Evolutionary conservation across 2,329 filamentous ascomycete genomes (phyloP), one percentile per base, ranked within the genome.

Genomic region (Didymella keratinophila): DNA sequence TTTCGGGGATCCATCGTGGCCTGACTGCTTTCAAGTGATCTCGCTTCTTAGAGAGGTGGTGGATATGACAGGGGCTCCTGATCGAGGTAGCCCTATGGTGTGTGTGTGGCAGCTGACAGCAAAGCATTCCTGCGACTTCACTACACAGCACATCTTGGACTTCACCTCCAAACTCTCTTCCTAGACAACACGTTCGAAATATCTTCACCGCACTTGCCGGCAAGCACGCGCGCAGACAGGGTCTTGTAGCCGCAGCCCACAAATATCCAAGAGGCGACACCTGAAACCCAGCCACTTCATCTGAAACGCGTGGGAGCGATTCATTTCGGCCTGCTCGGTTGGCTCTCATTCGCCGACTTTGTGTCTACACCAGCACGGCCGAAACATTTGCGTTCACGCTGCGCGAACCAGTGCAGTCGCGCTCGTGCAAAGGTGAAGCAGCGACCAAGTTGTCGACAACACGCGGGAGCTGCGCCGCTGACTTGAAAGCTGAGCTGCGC

Each of bases 301-400:
- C 69, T 76, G 74, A 76, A 75, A 76, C 74, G 56, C 66, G 56
- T 52, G 49, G 62, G 53, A 64, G 62, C 65, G 63, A 58, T 64
- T 74, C 70, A 73, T 70, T 64, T 74, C 65, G 62, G 61, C 43
- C 23, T 23, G 51, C 48, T 49, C 45, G 39, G 28, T 34, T 48
- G 21, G 36, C 60, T 58, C 61, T 69, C 60, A 74, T 72, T 76
- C 67, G 72, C 56, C 62, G 32, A 62, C 32, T 42, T 59, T 23
- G 54, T 51, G 48, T 48, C 54, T 52, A 36, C 36, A 53, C 55
- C 55, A 52, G 46, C 60, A 51, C 55, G 49, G 37, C 55, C 60
- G 50, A 63, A 57, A 58, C 52, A 52, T 52, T 48, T 50, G 55
- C 62, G 28, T 60, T 41, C 30, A 54, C 63, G 59, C 65, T 66